Conservation (phyloP, 768 basidiomycete genomes). For the Trametes maxima region DNA sequence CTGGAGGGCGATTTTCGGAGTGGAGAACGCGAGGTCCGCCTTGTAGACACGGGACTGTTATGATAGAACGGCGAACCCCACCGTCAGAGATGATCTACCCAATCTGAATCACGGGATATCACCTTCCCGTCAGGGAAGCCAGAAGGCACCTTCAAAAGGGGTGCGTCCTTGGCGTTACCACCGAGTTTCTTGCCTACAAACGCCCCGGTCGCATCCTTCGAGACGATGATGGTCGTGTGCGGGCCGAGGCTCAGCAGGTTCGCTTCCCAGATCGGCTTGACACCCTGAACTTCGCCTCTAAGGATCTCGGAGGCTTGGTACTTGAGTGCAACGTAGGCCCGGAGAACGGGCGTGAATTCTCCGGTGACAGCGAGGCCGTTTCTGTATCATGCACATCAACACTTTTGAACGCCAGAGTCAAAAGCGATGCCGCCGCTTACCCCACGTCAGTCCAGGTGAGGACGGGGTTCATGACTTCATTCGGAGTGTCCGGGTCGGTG, state of each 20-base stretch:
- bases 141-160: not conserved
- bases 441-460: conserved; percentile 5
- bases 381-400: not conserved
- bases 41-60: conserved; percentile 1
- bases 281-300: not conserved
- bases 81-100: no score
- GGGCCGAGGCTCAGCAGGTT: conserved; percentile 4
- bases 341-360: conserved; percentile 11
- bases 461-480: conserved; percentile 7
- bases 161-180: not conserved
- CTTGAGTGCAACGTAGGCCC: conserved; percentile 5
- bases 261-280: conserved; percentile 4
- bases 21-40: conserved; percentile 2
- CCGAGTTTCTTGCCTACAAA: not conserved
- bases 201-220: not conserved
- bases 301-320: conserved; percentile 5
- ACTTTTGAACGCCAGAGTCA: not conserved
- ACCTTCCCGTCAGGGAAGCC: not conserved
- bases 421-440: not conserved
- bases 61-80: not conserved
- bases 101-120: not conserved
- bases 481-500: not conserved
- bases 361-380: not conserved
- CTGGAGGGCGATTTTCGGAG: not conserved
- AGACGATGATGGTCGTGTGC: not conserved